Conservation (phyloP, 1,139 yeast genomes). For the Diutina ranongensis region DNA sequence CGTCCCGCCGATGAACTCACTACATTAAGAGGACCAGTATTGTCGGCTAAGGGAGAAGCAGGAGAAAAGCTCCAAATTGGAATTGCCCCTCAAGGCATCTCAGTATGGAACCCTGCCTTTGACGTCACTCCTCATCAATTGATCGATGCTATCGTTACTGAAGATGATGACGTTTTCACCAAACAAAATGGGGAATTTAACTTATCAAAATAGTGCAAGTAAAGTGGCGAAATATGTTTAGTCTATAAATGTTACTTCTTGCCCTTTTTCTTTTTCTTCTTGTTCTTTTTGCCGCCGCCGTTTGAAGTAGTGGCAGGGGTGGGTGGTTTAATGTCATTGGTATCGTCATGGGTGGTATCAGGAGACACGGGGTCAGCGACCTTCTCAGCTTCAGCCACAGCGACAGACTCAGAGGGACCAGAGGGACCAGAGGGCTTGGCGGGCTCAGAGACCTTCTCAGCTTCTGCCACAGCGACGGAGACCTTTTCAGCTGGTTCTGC, state of each 20-base stretch:
- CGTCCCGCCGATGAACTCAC: constrained; percentile 76
- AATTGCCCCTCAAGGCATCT: constrained; percentile 74
- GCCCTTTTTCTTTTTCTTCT: constrained; percentile 4
- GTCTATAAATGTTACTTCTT: constrained; percentile 3
- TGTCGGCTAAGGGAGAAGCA: constrained; percentile 19
- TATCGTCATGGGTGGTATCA: not conserved
- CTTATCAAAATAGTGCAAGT: constrained; percentile 6
- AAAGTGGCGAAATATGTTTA: not conserved
- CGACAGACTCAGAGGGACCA: no score
- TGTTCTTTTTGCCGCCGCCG: not conserved
- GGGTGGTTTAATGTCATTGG: not conserved
- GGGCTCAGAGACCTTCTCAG: no score
- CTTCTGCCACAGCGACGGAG: no score
- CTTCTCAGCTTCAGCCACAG: no score
- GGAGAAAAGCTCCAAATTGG: constrained; percentile 50
- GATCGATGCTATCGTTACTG: constrained; percentile 86
- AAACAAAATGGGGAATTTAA: constrained; percentile 8
- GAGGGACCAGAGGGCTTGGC: no score
- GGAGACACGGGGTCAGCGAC: no score
- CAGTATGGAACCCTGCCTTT: constrained; percentile 94
- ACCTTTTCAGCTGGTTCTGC: no score
- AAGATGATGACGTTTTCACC: constrained; percentile 18
- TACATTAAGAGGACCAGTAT: constrained; percentile 53
- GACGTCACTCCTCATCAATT: constrained; percentile 80
- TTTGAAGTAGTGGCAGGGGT: not conserved